Percentiles rank a stretch among this genome's conserved stretches.
Conservation (phyloP, 768 basidiomycete species). For the Leucosporidium creatinivorum region DNA sequence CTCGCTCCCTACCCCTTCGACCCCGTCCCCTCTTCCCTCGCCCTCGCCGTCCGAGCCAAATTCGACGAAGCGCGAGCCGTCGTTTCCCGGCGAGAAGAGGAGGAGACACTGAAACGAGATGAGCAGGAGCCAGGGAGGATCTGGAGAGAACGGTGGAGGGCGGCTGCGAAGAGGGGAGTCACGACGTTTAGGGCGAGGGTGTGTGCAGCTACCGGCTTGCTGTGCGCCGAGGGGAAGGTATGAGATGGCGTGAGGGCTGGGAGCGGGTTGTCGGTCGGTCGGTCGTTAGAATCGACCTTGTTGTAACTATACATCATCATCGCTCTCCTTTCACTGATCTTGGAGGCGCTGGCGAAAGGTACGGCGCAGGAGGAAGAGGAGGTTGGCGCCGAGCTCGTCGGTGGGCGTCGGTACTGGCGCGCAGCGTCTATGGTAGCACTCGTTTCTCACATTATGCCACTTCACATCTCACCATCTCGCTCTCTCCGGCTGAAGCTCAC, state of each 20-base stretch:
- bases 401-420: no score
- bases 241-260: neutral
- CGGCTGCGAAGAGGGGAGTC: constrained; percentile 2
- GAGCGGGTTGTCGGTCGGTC: neutral
- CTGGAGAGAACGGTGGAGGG: constrained; percentile 25
- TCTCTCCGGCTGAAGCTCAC: no score
- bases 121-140: constrained; percentile 16
- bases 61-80: constrained; percentile 1
- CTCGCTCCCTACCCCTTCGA: constrained; percentile 24
- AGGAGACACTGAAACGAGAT: neutral
- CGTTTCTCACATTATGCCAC: no score
- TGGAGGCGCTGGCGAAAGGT: no score
- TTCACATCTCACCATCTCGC: no score
- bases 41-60: neutral
- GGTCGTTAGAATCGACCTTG: no score
- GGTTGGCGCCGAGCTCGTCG: no score
- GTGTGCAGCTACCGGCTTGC: constrained; percentile 25
- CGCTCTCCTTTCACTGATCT: no score
- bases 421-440: no score
- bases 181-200: constrained; percentile 19
- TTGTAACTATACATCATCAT: no score
- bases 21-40: constrained; percentile 24
- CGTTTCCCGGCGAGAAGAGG: neutral
- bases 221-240: constrained; percentile 17
- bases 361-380: no score